Evolutionary conservation across 352 stramenopile genomes (phyloP), one percentile per base, ranked within the genome.

Genomic region (Halophytophthora polymorphica): DNA sequence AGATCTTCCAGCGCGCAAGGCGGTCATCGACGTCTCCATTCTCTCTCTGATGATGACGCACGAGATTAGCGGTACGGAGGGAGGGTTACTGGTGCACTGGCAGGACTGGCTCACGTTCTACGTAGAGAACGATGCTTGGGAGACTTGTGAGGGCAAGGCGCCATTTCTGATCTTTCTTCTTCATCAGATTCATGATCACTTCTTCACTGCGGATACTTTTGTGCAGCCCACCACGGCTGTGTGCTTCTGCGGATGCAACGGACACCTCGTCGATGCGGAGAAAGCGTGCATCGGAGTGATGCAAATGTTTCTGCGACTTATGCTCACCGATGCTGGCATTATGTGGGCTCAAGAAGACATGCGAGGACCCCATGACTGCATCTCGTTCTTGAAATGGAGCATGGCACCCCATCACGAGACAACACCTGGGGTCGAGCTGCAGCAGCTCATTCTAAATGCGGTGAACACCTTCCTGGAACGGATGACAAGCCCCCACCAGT

Each of bases 321-420:
- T 64, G 49, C 21, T 50, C 4, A 64, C 50, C 7, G 56, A 56
- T 33, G 31, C 25, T 42, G 42, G 56, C 15, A 17, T 64, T 11
- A 21, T 22, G 21, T 64, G 56, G 56, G 56, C 56, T 33, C 50
- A 64, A 53, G 50, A 60, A 6, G 56, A 54, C 19, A 64, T 64
- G 56, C 35, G 37, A 15, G 56, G 56, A 22, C 56, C 56, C 38
- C 37, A 53, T 15, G 43, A 53, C 45, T 64, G 56, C 13, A 28
- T 64, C 2, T 29, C 40, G 21, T 64, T 60, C 50, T 36, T 64
- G 15, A 33, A 31, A 19, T 64, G 56, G 56, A 56, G 37, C 45
- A 33, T 50, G 28, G 22, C 10, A 25, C 4, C 25, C 4, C 25
- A 8, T 31, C 28, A 50, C 21, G n/a, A 50, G 7, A 12, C 28